Conservation (phyloP, 805 yeast genomes). For the Ogataea kodamae region DNA sequence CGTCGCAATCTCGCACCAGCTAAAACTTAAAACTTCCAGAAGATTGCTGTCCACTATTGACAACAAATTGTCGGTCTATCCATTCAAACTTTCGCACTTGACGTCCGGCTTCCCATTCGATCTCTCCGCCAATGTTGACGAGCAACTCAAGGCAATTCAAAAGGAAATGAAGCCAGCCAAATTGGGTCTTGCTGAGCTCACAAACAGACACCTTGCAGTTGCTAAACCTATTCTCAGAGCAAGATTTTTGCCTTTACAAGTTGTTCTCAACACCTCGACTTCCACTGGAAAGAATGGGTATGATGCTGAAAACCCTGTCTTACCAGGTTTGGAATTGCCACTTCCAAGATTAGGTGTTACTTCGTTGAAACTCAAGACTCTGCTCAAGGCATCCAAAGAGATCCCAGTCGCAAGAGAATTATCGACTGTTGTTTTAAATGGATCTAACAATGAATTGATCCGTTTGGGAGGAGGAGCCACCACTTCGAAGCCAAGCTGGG, state of each 20-base stretch:
- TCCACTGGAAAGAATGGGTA: slow-evolving; percentile 65
- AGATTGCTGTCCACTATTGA: slow-evolving; percentile 68
- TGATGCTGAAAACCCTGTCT: slow-evolving; percentile 58
- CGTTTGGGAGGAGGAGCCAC: slow-evolving; percentile 78
- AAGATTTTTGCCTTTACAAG: slow-evolving; percentile 67
- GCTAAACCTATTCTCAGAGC: slow-evolving; percentile 70
- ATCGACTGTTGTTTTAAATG: slow-evolving; percentile 63
- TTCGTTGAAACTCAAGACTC: slow-evolving; percentile 60
- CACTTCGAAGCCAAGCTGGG: slow-evolving; percentile 77
- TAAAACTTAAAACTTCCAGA: slow-evolving; percentile 74
- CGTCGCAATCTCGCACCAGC: slow-evolving; percentile 72
- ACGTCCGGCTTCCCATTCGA: slow-evolving; percentile 60
- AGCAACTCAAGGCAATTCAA: slow-evolving; percentile 44
- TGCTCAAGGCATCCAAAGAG: slow-evolving; percentile 51
- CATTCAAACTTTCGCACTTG: slow-evolving; percentile 80
- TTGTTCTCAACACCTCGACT: slow-evolving; percentile 58
- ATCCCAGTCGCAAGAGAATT: slow-evolving; percentile 74
- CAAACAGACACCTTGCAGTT: slow-evolving; percentile 74
- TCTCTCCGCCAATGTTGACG: slow-evolving; percentile 33
- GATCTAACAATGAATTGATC: slow-evolving; percentile 51
- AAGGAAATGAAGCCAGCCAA: slow-evolving; percentile 58
- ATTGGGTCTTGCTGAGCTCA: slow-evolving; percentile 76
- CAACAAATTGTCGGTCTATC: slow-evolving; percentile 76
- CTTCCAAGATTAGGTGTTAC: slow-evolving; percentile 71
- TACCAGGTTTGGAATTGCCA: slow-evolving; percentile 75